These are phyloP conservation scores for Hyparrhenia diplandra DNA, from an alignment of 176 grass and related monocot species.

Conservation along the genomic window DNA sequence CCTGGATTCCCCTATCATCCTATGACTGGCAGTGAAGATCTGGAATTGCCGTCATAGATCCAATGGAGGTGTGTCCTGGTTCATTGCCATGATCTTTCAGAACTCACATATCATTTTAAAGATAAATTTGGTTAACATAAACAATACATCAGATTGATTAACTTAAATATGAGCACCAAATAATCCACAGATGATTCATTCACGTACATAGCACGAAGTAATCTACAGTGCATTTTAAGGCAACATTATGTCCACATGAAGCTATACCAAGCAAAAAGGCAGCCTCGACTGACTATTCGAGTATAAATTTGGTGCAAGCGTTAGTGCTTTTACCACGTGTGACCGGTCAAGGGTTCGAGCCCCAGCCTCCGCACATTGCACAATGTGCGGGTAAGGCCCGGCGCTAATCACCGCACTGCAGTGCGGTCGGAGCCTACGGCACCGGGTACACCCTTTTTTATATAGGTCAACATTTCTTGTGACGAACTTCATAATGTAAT, in stretches of 20 bases:
- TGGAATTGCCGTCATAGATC: neutral
- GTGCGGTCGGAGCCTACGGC: too few relatives aligned
- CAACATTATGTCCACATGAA: neutral
- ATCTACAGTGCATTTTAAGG: neutral
- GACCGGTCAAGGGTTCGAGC: too few relatives aligned
- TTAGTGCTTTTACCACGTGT: too few relatives aligned
- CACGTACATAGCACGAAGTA: neutral
- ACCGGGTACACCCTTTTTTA: too few relatives aligned
- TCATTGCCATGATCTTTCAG: conserved; percentile 10
- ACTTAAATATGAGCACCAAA: neutral
- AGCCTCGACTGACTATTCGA: neutral
- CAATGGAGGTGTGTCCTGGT: conserved; percentile 48
- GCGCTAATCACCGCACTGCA: too few relatives aligned
- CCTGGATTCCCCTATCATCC: neutral
- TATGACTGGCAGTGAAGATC: neutral
- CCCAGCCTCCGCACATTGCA: too few relatives aligned
- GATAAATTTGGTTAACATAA: neutral
- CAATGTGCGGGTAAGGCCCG: too few relatives aligned
- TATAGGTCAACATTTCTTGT: neutral
- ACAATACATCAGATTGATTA: neutral
- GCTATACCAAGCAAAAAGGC: neutral
- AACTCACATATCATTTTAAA: neutral
- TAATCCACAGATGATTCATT: neutral
- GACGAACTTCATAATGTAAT: neutral
- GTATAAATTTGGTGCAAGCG: too few relatives aligned